Evolutionary conservation across 768 basidiomycete species (phyloP).

Genomic region (Agrocybe pediades): DNA sequence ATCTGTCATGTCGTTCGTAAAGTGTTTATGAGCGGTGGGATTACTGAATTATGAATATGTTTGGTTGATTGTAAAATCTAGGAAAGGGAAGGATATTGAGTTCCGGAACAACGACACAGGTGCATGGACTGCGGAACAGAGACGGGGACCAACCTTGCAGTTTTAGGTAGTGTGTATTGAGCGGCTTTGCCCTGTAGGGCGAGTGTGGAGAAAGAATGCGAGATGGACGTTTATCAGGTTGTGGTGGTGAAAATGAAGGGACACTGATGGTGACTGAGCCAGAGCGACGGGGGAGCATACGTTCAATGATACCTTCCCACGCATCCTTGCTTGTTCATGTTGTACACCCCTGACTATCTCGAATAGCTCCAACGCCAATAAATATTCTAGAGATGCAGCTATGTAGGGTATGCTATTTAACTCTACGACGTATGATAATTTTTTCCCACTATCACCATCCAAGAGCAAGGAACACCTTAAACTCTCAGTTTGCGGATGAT

Average conservation of each 20-base stretch:
- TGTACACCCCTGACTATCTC: constrained; percentile 15
- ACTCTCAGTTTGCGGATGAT: constrained; percentile 73
- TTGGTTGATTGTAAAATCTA: constrained; percentile 31
- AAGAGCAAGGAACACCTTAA: constrained; percentile 21
- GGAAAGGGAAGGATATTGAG: constrained; percentile 8
- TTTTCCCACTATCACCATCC: constrained; percentile 19
- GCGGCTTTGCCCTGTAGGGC: constrained; percentile 91
- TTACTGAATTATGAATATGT: constrained; percentile 53
- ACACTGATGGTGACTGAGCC: constrained; percentile 39
- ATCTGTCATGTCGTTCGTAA: constrained; percentile 91
- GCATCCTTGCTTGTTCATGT: constrained; percentile 26
- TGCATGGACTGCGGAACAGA: constrained; percentile 2
- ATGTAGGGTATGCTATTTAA: constrained; percentile 2
- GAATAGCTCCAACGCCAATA: neutral
- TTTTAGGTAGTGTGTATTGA: constrained; percentile 45
- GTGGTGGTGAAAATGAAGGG: constrained; percentile 50
- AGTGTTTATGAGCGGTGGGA: constrained; percentile 43
- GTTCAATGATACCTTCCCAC: constrained; percentile 39
- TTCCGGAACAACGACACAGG: constrained; percentile 9
- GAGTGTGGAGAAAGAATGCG: constrained; percentile 70
- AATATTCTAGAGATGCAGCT: constrained; percentile 2
- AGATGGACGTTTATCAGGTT: constrained; percentile 42
- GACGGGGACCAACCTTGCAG: constrained; percentile 41
- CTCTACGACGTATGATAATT: constrained; percentile 16
- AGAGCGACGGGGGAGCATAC: constrained; percentile 25